phyloP scores from a whole-genome alignment of 1,284 basidiomycete genomes.

The Albatrellus sp. region DNA sequence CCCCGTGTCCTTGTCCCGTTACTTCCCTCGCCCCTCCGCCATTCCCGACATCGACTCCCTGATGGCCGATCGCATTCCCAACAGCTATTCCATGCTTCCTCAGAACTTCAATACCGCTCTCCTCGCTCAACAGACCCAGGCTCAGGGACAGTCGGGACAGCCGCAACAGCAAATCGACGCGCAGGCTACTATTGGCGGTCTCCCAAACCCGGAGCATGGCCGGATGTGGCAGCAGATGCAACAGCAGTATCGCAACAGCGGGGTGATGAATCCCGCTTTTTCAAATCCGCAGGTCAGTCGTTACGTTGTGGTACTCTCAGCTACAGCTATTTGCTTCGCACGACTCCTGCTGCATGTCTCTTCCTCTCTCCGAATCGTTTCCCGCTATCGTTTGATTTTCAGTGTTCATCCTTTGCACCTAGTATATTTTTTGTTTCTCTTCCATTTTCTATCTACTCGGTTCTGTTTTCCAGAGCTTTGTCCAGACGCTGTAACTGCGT shows the following conservation, averaged over 20 bases:
- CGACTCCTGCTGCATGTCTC: background rate
- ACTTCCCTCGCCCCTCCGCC: constrained; percentile 15
- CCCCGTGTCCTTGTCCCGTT: constrained; percentile 2
- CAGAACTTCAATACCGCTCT: constrained; percentile 31
- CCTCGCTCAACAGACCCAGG: constrained; percentile 25
- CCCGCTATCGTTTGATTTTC: background rate
- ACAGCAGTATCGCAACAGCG: constrained; percentile 21
- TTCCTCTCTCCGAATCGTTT: background rate
- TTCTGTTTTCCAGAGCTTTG: background rate
- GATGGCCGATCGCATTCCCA: constrained; percentile 48
- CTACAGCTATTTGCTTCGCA: constrained; percentile 5
- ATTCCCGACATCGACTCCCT: constrained; percentile 19
- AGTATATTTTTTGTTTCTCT: background rate
- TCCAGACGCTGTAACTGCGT: constrained; percentile 1
- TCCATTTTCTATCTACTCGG: background rate
- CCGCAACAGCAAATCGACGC: constrained; percentile 19
- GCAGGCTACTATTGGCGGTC: constrained; percentile 27
- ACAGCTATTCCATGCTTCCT: constrained; percentile 35
- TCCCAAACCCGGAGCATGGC: constrained; percentile 31
- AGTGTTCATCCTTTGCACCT: background rate
- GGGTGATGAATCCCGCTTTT: constrained; percentile 15
- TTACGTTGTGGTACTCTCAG: background rate
- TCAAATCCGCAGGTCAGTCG: constrained; percentile 30
- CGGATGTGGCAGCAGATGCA: constrained; percentile 48
- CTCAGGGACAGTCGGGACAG: constrained; percentile 22